Percentiles rank a stretch among this genome's conserved stretches.
phyloP scores from a whole-genome alignment of 2,329 filamentous ascomycete genomes.

The Epichloe gansuensis region DNA sequence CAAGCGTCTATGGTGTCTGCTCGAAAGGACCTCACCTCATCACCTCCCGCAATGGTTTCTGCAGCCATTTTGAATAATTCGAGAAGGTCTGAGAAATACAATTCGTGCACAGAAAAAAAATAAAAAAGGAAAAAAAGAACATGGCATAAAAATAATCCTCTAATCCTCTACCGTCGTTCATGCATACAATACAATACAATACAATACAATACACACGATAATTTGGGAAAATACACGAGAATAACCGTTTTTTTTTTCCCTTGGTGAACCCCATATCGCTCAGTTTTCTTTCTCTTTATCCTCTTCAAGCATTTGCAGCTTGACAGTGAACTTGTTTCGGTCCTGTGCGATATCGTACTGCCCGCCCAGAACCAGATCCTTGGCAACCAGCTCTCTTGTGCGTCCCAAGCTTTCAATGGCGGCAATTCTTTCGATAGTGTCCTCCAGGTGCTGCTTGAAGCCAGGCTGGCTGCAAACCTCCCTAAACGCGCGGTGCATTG shows the following conservation, averaged over 20 bases:
- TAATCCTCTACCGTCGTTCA: no score
- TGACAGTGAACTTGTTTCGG: conserved; percentile 27
- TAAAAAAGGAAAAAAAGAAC: no score
- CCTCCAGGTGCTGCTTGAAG: conserved; percentile 72
- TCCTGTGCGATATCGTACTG: conserved; percentile 53
- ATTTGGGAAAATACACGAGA: neutral
- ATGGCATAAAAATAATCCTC: no score
- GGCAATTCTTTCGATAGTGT: conserved; percentile 71
- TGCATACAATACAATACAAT: neutral
- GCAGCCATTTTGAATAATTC: neutral
- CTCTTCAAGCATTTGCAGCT: conserved; percentile 31
- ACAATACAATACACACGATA: neutral
- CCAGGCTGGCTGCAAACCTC: conserved; percentile 65
- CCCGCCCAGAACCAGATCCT: conserved; percentile 78
- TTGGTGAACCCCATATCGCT: neutral
- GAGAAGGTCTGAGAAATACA: no score
- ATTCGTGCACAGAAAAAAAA: no score
- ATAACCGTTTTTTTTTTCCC: neutral
- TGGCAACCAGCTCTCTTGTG: conserved; percentile 90
- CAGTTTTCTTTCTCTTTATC: neutral
- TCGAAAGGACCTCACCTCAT: no score
- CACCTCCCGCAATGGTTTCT: neutral
- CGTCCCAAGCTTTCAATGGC: conserved; percentile 87
- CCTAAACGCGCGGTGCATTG: conserved; percentile 87
- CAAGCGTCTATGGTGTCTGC: neutral